Evolutionary conservation across 2,329 filamentous ascomycete species (phyloP).

Genomic region (Hypoxylon sp.): DNA sequence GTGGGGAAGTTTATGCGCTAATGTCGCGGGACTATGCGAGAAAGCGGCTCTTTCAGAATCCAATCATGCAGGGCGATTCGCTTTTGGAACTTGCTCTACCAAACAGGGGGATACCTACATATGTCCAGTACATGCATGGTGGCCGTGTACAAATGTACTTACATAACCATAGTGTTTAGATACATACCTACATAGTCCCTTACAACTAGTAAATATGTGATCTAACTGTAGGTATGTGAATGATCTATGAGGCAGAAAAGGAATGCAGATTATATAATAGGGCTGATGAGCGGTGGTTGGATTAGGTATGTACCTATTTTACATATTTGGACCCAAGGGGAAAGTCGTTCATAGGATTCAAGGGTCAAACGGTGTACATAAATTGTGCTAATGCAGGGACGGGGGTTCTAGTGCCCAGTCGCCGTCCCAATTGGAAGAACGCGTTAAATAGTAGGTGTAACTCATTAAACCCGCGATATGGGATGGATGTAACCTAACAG

Average conservation of each 20-base stretch:
- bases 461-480: slow-evolving; percentile 36
- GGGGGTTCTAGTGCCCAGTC: slow-evolving; percentile 22
- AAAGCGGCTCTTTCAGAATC: slow-evolving; percentile 38
- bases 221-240: slow-evolving; percentile 5
- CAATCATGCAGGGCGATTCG: slow-evolving; percentile 38
- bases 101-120: slow-evolving; percentile 1
- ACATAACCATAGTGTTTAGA: neutral
- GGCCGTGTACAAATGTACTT: neutral
- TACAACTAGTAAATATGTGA: slow-evolving; percentile 4
- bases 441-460: slow-evolving; percentile 32
- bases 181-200: neutral
- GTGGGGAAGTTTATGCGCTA: slow-evolving; percentile 42
- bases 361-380: slow-evolving; percentile 22
- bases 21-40: slow-evolving; percentile 40
- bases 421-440: slow-evolving; percentile 30
- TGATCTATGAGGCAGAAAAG: slow-evolving; percentile 11
- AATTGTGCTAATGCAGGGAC: slow-evolving; percentile 46
- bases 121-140: too few relatives aligned
- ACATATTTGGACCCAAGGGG: slow-evolving; percentile 15
- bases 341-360: slow-evolving; percentile 14
- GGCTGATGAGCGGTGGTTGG: neutral
- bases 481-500: slow-evolving; percentile 40
- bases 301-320: neutral
- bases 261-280: slow-evolving; percentile 28
- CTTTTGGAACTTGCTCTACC: slow-evolving; percentile 15